phyloP scores from a whole-genome alignment of 306 rosid genomes.

The Rosa rugosa region DNA sequence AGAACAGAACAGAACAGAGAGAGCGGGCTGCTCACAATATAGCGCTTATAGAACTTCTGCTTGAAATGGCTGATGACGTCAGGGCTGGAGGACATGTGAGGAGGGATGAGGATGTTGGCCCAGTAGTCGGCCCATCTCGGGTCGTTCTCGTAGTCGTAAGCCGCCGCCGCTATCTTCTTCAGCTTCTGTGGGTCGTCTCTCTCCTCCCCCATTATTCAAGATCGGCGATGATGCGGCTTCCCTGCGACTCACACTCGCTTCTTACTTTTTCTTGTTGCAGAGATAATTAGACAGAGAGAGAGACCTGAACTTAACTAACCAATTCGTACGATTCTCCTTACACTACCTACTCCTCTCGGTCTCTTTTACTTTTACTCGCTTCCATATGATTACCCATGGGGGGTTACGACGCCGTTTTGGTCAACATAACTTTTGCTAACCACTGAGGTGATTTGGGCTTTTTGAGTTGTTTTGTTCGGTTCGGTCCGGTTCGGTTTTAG shows the following conservation, averaged over 20 bases:
- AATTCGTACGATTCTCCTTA: neutral
- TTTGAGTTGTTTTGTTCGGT: neutral
- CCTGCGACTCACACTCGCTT: neutral
- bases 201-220: conserved; percentile 55
- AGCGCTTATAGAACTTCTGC: conserved; percentile 91
- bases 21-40: conserved; percentile 41
- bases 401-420: neutral
- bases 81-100: conserved; percentile 58
- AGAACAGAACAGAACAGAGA: neutral
- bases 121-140: conserved; percentile 86
- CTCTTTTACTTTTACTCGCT: neutral
- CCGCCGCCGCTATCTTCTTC: conserved; percentile 77
- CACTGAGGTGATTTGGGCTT: neutral
- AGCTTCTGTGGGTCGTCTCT: conserved; percentile 69
- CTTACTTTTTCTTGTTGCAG: neutral
- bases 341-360: neutral
- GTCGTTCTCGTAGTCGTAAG: conserved; percentile 88
- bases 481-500: neutral
- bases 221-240: neutral
- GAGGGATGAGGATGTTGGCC: conserved; percentile 93
- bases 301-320: too few relatives aligned
- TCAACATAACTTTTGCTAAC: neutral
- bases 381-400: neutral
- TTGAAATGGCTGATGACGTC: conserved; percentile 80
- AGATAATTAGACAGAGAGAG: too few relatives aligned